Evolutionary conservation across 192 early-diverging fungal genomes (phyloP).

Genomic region (Coemansia biformis): DNA sequence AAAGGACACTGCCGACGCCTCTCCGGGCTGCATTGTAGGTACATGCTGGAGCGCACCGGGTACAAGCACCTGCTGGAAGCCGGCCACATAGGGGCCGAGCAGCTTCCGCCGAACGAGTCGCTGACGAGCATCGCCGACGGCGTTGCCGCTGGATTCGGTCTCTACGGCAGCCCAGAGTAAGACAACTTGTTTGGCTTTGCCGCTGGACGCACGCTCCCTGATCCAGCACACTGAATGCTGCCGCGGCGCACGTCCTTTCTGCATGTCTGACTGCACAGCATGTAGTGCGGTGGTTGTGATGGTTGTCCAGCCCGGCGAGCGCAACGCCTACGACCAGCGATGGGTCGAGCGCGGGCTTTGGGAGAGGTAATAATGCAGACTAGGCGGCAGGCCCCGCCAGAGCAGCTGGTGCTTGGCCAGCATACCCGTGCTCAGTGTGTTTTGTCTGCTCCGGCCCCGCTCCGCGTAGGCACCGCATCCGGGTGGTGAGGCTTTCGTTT

Average conservation of each 20-base stretch:
- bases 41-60: conserved; percentile 29
- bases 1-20: too few species aligned
- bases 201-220: not conserved
- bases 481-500: conserved; percentile 33
- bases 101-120: conserved; percentile 65
- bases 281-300: conserved; percentile 72
- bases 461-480: conserved; percentile 27
- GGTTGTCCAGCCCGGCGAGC: conserved; percentile 88
- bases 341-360: conserved; percentile 34
- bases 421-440: too few species aligned
- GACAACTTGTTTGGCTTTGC: not conserved
- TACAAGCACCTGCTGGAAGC: conserved; percentile 20
- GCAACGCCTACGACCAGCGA: conserved; percentile 91
- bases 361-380: conserved; percentile 32
- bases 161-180: conserved; percentile 29
- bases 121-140: conserved; percentile 66
- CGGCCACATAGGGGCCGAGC: conserved; percentile 8
- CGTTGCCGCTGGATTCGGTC: conserved; percentile 62
- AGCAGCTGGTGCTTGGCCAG: too few species aligned
- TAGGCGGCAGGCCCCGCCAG: too few species aligned
- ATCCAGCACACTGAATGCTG: too few species aligned
- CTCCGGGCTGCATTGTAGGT: not conserved
- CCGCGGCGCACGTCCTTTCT: too few species aligned
- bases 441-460: too few species aligned
- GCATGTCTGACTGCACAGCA: too few species aligned